Percentiles rank a stretch among this genome's conserved stretches.
These are phyloP conservation scores for Cynara cardunculus DNA, from an alignment of 129 eudicot species.

Conservation along the genomic window DNA sequence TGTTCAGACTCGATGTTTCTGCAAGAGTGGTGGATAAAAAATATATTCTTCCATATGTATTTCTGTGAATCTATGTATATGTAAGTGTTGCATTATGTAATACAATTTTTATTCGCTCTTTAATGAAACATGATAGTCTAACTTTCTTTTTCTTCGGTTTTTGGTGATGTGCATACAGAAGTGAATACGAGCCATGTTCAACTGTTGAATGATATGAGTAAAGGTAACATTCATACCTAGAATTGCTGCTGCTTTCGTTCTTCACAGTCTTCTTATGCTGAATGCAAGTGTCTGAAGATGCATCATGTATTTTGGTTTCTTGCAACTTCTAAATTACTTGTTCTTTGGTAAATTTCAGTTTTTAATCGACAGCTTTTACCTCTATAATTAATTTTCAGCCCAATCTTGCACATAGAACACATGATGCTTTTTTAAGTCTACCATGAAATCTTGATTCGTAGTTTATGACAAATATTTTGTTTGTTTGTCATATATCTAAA, in stretches of 20 bases:
- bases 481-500: not conserved
- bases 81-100: not conserved
- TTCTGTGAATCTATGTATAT: not conserved
- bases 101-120: not conserved
- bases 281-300: too few relatives aligned
- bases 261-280: not conserved
- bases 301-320: not conserved
- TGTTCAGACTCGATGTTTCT: not conserved
- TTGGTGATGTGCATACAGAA: conserved; percentile 45
- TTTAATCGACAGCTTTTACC: not conserved
- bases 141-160: conserved; percentile 14
- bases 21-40: not conserved
- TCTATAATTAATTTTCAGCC: too few relatives aligned
- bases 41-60: not conserved
- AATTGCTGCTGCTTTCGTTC: not conserved
- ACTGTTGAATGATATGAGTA: conserved; percentile 35
- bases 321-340: not conserved
- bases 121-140: conserved; percentile 2
- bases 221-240: conserved; percentile 37
- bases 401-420: not conserved
- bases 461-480: not conserved
- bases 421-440: not conserved
- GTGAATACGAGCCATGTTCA: conserved; percentile 59
- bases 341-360: not conserved
- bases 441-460: not conserved